Conservation (phyloP, 768 basidiomycete species). For the Butyriboletus loyo region DNA sequence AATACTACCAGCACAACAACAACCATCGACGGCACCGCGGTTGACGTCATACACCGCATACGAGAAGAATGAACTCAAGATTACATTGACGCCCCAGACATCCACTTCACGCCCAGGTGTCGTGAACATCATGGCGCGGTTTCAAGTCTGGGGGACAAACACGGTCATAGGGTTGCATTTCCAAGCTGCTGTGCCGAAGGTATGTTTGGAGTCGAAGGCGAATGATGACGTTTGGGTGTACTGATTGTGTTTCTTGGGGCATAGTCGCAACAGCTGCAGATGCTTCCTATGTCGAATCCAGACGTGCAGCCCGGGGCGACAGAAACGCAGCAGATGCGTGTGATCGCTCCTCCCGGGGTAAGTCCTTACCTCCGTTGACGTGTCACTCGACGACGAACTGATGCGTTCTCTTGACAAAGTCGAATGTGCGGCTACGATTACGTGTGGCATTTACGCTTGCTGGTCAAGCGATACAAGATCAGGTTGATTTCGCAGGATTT, state of each 20-base stretch:
- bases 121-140: constrained; percentile 86
- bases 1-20: constrained; percentile 33
- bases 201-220: constrained; percentile 26
- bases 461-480: constrained; percentile 79
- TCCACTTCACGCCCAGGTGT: constrained; percentile 79
- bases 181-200: constrained; percentile 97
- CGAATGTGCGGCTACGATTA: constrained; percentile 77
- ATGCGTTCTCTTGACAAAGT: constrained; percentile 42
- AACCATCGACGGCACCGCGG: constrained; percentile 40
- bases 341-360: constrained; percentile 85
- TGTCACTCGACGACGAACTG: background rate
- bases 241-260: background rate
- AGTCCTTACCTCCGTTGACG: constrained; percentile 26
- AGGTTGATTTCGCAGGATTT: constrained; percentile 92
- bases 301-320: constrained; percentile 71
- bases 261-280: constrained; percentile 94
- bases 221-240: background rate
- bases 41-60: constrained; percentile 81
- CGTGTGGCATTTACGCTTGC: constrained; percentile 75
- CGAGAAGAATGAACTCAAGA: constrained; percentile 85
- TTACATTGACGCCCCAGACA: constrained; percentile 87
- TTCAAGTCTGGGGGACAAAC: constrained; percentile 62
- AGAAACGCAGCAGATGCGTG: constrained; percentile 95
- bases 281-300: constrained; percentile 94
- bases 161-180: constrained; percentile 72